These are phyloP conservation scores for Neurospora hispaniola DNA, from an alignment of 495 filamentous ascomycete genomes.

Conservation along the genomic window DNA sequence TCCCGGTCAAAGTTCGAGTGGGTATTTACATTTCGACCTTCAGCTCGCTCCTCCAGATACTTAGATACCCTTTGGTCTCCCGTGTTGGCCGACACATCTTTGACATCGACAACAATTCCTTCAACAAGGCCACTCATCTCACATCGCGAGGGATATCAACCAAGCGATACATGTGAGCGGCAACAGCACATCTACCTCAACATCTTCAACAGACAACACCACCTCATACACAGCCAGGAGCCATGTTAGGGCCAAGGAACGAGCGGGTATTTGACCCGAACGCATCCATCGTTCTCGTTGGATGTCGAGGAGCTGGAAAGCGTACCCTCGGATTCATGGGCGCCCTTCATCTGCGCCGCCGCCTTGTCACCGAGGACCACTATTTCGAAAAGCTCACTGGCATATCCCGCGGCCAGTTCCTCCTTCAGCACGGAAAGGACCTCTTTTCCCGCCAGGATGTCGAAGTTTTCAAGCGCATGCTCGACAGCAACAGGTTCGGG, in stretches of 20 bases:
- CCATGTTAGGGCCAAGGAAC: slow-evolving; percentile 24
- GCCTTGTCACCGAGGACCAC: slow-evolving; percentile 61
- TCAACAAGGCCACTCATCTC: neutral
- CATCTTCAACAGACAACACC: neutral
- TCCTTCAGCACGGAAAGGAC: slow-evolving; percentile 47
- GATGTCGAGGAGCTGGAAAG: slow-evolving; percentile 66
- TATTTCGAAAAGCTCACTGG: slow-evolving; percentile 60
- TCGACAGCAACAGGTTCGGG: slow-evolving; percentile 49
- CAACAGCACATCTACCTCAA: neutral
- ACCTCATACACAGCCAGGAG: neutral
- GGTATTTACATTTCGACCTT: neutral
- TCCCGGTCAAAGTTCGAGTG: neutral
- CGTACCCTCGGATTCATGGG: slow-evolving; percentile 67
- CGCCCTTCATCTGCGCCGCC: slow-evolving; percentile 57
- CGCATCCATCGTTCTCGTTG: slow-evolving; percentile 65
- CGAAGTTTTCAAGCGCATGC: slow-evolving; percentile 52
- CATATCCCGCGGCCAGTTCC: slow-evolving; percentile 48
- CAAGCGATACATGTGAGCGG: neutral
- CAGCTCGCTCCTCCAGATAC: neutral
- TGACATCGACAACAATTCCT: too few relatives aligned
- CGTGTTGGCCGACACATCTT: neutral
- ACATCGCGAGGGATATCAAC: neutral
- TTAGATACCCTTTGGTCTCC: neutral
- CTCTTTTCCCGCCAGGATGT: slow-evolving; percentile 53
- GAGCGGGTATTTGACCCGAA: slow-evolving; percentile 44